Evolutionary conservation across 495 filamentous ascomycete genomes (phyloP).

Genomic region (Lasiosphaeris hirsuta): DNA sequence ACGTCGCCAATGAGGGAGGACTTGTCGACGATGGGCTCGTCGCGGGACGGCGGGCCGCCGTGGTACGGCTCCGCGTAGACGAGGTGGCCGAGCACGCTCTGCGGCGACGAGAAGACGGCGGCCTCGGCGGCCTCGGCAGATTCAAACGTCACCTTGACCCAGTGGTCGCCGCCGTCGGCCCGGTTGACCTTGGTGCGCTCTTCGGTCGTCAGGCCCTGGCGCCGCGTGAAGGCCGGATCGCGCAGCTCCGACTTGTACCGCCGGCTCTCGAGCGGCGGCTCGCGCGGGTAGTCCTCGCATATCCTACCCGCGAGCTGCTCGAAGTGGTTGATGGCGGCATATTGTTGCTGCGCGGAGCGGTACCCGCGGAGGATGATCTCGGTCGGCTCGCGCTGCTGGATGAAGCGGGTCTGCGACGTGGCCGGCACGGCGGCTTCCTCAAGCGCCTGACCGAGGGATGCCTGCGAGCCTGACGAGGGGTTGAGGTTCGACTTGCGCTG

Average conservation of each 20-base stretch:
- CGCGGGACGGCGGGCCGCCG: conserved; percentile 63
- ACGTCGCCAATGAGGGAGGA: conserved; percentile 14
- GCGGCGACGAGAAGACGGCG: conserved; percentile 71
- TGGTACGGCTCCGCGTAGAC: conserved; percentile 77
- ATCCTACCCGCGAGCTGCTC: conserved; percentile 76
- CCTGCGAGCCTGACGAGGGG: conserved; percentile 18
- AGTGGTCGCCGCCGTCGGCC: conserved; percentile 75
- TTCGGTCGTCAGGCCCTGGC: conserved; percentile 57
- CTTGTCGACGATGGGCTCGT: conserved; percentile 55
- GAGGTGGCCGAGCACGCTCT: conserved; percentile 69
- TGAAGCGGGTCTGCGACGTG: conserved; percentile 19
- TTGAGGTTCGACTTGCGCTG: conserved; percentile 26
- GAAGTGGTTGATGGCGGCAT: conserved; percentile 80
- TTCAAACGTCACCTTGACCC: conserved; percentile 93
- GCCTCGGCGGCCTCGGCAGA: conserved; percentile 72
- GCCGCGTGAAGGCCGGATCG: conserved; percentile 58
- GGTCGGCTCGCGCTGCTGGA: conserved; percentile 51
- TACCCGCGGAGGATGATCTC: conserved; percentile 86
- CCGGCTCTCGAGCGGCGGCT: conserved; percentile 53
- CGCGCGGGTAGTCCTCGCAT: conserved; percentile 85
- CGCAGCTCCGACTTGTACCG: conserved; percentile 60
- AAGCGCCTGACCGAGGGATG: conserved; percentile 11
- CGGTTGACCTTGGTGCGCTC: conserved; percentile 73
- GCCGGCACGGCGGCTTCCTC: conserved; percentile 28
- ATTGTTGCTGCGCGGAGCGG: conserved; percentile 63